Percentiles rank a stretch among this genome's conserved stretches.
These are phyloP conservation scores for Solidago caesia DNA, from an alignment of 129 eudicot genomes.

Conservation along the genomic window DNA sequence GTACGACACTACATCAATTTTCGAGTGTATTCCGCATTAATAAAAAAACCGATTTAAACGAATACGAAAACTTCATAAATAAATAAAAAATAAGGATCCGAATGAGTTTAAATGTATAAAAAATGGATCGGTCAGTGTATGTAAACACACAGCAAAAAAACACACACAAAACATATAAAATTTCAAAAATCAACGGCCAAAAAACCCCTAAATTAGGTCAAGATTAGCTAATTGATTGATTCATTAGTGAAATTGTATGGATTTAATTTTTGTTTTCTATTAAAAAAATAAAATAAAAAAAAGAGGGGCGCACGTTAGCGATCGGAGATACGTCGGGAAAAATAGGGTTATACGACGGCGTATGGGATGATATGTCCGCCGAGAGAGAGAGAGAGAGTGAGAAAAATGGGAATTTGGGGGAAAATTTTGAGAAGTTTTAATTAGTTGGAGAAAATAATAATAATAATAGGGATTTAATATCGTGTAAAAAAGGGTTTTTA, in stretches of 20 bases:
- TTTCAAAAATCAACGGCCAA: slow-evolving; percentile 40
- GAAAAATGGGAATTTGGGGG: slow-evolving; percentile 12
- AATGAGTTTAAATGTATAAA: slow-evolving; percentile 11
- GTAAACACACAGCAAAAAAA: slow-evolving; percentile 16
- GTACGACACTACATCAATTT: too few relatives aligned
- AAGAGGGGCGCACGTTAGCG: slow-evolving; percentile 35
- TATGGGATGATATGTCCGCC: slow-evolving; percentile 34
- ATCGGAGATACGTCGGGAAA: slow-evolving; percentile 40
- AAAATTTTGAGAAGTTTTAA: slow-evolving; percentile 33
- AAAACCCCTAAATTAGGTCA: slow-evolving; percentile 37
- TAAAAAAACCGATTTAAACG: neutral
- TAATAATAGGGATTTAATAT: neutral
- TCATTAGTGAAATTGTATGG: neutral
- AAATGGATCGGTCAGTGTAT: slow-evolving; percentile 41
- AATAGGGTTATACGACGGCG: slow-evolving; percentile 25
- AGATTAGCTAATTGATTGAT: neutral
- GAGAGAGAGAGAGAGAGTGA: slow-evolving; percentile 26
- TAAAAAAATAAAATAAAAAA: neutral
- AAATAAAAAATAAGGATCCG: slow-evolving; percentile 15
- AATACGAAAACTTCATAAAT: too few relatives aligned
- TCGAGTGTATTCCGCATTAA: neutral
- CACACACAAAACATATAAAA: slow-evolving; percentile 18
- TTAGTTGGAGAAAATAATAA: slow-evolving; percentile 10
- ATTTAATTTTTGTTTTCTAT: neutral
- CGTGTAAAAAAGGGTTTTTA: too few relatives aligned